A percentile compares a stretch with the other conserved stretches of the same genome.
Evolutionary conservation across 108 stramenopile genomes (phyloP).

Genomic region (Mayamaea pseudoterrestris): DNA sequence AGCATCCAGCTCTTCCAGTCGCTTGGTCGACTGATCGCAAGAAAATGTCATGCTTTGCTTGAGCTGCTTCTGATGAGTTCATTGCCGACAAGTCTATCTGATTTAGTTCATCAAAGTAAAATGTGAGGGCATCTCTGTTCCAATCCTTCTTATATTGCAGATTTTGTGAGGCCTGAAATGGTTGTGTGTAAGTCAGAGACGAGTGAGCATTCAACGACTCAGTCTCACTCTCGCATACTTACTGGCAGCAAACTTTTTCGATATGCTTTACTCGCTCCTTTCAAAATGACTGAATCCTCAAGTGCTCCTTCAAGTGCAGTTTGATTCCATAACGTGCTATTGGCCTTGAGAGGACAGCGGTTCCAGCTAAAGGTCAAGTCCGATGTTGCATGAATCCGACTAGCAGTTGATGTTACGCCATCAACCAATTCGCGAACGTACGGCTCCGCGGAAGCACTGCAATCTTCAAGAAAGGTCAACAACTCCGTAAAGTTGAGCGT

Average conservation of each 20-base stretch:
- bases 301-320: no score
- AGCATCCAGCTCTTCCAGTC: slow-evolving; percentile 18
- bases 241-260: no score
- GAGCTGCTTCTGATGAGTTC: background rate
- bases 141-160: slow-evolving; percentile 10
- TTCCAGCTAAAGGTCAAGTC: slow-evolving; percentile 30
- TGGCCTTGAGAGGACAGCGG: no score
- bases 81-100: background rate
- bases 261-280: no score
- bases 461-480: background rate
- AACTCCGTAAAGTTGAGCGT: no score
- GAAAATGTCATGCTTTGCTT: slow-evolving; percentile 2
- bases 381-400: background rate
- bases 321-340: no score
- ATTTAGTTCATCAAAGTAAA: slow-evolving; percentile 6
- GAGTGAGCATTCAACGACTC: no score
- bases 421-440: background rate
- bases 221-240: no score
- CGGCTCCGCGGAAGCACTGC: background rate
- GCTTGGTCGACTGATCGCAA: slow-evolving; percentile 13
- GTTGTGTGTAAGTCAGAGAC: background rate
- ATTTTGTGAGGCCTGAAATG: slow-evolving; percentile 6
- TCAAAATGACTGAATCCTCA: no score
- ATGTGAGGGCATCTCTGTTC: background rate
- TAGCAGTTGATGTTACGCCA: background rate